Evolutionary conservation across 768 basidiomycete genomes (phyloP), one percentile per base, ranked within the genome.

Genomic region (Amanita polypyramis): DNA sequence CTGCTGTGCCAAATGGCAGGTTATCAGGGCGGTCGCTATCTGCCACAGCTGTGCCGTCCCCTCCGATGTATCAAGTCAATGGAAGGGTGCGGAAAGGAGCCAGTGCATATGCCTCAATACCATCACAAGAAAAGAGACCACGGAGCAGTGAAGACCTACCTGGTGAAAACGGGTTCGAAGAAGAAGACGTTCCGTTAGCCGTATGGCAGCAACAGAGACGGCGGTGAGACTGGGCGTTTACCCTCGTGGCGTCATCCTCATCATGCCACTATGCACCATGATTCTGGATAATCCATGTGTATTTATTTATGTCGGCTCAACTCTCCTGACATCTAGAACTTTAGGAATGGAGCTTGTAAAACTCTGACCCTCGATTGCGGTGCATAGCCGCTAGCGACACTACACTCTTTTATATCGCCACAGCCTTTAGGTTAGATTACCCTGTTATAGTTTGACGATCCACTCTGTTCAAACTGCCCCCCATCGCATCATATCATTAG

Each of bases 141-240:
- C 68, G 68, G 55, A 66, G 68, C 23, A 65, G 68, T 43, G 69
- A 74, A 45, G 61, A 64, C n/a, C 57, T 54, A 32, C 56, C 61
- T 21, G 59, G 56, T 42, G 64, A 58, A 15, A 65, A 55, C 35
- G 67, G 67, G 5, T 37, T 50, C 21, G 84, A 86, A 58, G 86
- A 89, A 57, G 87, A 90, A 59, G 87, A 90, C 58, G 66, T 87
- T 33, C 87, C 87, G 15, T 68, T 91, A 41, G 85, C 88, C 15
- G 62, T 86, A 48, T 88, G 79, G 72, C 85, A 88, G 62, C 84
- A 83, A 58, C 85, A 82, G 58, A 80, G 76, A 55, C 71, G 79
- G 58, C 70, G 72, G 59, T 78, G 64, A 71, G 60, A 43, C 44
- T 41, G 51, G 37, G 39, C 36, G 21, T 15, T 30, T 39, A 17